These are phyloP conservation scores for Juglanconis oblonga DNA, from an alignment of 2,329 filamentous ascomycete species.

Conservation along the genomic window DNA sequence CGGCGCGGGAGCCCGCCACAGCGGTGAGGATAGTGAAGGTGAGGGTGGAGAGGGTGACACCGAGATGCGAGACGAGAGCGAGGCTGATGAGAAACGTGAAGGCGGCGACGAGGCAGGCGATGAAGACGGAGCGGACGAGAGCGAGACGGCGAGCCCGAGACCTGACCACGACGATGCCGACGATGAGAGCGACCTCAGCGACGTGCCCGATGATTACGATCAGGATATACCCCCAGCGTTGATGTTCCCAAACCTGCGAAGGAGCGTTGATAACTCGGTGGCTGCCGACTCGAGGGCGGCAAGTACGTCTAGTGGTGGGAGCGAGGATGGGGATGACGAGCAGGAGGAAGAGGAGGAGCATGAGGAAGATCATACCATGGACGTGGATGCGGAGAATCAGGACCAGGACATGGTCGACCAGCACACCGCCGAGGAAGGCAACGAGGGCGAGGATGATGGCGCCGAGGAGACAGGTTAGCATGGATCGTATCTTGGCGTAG, in stretches of 20 bases:
- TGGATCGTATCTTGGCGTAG: not conserved
- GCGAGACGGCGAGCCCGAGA: constrained; percentile 47
- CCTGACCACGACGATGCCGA: constrained; percentile 65
- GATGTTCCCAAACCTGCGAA: constrained; percentile 49
- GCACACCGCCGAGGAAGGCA: constrained; percentile 1
- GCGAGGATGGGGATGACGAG: constrained; percentile 22
- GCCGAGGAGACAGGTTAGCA: constrained; percentile 7
- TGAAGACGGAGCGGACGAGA: constrained; percentile 24
- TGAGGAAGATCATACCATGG: not conserved
- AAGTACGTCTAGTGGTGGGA: constrained; percentile 20
- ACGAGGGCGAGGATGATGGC: constrained; percentile 23
- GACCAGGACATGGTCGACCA: constrained; percentile 7
- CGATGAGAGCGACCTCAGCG: constrained; percentile 68
- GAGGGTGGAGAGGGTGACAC: constrained; percentile 35
- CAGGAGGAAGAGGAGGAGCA: constrained; percentile 21
- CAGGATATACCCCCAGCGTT: constrained; percentile 53
- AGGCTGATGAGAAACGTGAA: constrained; percentile 16
- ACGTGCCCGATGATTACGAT: constrained; percentile 57
- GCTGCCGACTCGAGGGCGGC: constrained; percentile 21
- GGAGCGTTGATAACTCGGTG: constrained; percentile 32
- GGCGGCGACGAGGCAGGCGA: constrained; percentile 18
- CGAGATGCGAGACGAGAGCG: constrained; percentile 40
- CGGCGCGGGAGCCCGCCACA: constrained; percentile 30
- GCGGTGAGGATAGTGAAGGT: constrained; percentile 26
- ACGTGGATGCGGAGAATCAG: constrained; percentile 17